Evolutionary conservation across 2,329 filamentous ascomycete genomes (phyloP).

Genomic region (Capronia coronata): DNA sequence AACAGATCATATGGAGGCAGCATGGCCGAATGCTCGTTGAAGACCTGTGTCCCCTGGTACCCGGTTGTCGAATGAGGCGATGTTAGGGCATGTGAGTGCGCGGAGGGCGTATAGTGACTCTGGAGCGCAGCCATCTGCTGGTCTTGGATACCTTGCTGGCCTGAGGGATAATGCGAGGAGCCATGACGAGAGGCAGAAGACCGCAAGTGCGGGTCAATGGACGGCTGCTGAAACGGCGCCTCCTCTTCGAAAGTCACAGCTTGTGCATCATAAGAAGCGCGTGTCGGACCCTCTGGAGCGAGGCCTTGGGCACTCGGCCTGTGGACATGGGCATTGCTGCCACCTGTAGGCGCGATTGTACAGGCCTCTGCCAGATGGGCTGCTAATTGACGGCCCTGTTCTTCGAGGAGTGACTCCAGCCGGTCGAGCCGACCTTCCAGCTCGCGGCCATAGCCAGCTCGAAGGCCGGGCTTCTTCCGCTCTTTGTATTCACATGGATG

Average conservation of each 20-base stretch:
- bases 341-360: conserved; percentile 2
- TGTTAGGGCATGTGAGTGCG: conserved; percentile 23
- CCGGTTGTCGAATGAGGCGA: conserved; percentile 24
- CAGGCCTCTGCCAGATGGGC: conserved; percentile 26
- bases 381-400: conserved; percentile 26
- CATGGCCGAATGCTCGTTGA: conserved; percentile 32
- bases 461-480: conserved; percentile 61
- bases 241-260: conserved; percentile 8
- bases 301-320: conserved; percentile 7
- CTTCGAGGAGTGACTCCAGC: conserved; percentile 43
- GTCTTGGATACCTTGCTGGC: conserved; percentile 10
- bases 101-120: conserved; percentile 25
- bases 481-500: conserved; percentile 63
- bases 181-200: conserved; percentile 19
- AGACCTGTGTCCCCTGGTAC: conserved; percentile 18
- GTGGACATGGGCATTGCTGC: background rate
- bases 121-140: conserved; percentile 13
- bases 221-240: conserved; percentile 15
- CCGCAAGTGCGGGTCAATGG: conserved; percentile 22
- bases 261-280: conserved; percentile 16
- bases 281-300: conserved; percentile 3
- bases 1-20: conserved; percentile 69
- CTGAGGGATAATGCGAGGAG: conserved; percentile 19
- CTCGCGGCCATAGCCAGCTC: conserved; percentile 57
- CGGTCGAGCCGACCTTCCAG: conserved; percentile 51